Base-by-base conservation (phyloP, 345 rosid species). In the Salix udensis region DNA sequence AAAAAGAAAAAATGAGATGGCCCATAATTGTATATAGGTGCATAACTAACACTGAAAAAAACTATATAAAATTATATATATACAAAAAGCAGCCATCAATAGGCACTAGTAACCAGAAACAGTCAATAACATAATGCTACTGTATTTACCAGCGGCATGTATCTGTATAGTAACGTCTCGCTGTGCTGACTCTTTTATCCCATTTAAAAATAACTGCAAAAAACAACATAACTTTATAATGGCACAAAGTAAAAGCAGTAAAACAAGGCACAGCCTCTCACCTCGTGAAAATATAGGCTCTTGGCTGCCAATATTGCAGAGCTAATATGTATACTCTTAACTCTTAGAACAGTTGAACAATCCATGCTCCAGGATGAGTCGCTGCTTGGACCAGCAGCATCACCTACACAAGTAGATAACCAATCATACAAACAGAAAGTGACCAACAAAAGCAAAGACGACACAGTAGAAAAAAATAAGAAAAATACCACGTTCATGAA, bases 281-380 rank as follows among this genome's bases (percentile, higher is more conserved):
- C 97, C 94, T 90, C 90, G 75, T 84, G 88, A 67, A 94, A 94
- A 82, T 91, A 91, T 0, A 91, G 93, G 68, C 97, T 92, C 83
- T 88, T 85, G 34, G 94, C 92, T 24, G 97, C 97, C 83, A 92
- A 85, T 73, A 92, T 85, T 4, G 90, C 86, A 65, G 98, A 92
- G 82, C 92, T 88, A 67, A 94, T 87, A 70, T 91, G 91, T 72
- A 94, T 14, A 16, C 89, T 86, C 78, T 79, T 86, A 21, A 92
- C 90, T 77, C 84, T 87, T 44, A 86, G 76, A 83, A 82, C 81
- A 28, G 84, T 66, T 31, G 84, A 66, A 68, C 83, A 74, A 74
- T 81, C 91, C 79, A 83, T 77, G 53, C 80, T 76, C 86, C 84
- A 77, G 46, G 84, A 72, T 60, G 84, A 73, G 55, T 86, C 85